These are phyloP conservation scores for Pseudocercospora vitis DNA, from an alignment of 2,329 filamentous ascomycete genomes.

Conservation along the genomic window DNA sequence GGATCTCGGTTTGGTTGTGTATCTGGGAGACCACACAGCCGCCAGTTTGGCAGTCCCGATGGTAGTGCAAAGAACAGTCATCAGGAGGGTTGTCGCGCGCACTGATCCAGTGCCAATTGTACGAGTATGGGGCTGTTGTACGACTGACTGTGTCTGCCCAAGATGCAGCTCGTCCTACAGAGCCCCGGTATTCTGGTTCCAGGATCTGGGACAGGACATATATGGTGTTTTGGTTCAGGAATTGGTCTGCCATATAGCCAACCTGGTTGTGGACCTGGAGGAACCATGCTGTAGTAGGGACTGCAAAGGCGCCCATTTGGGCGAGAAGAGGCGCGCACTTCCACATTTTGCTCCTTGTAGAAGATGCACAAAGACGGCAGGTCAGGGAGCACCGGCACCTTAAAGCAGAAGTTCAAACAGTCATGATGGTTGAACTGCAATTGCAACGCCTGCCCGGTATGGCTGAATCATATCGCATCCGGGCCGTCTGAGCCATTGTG, in stretches of 20 bases:
- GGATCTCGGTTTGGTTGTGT: constrained; percentile 44
- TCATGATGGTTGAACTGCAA: neutral
- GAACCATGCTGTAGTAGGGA: constrained; percentile 9
- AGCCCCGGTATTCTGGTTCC: constrained; percentile 43
- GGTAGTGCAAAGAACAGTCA: constrained; percentile 1
- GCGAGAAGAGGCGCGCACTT: neutral
- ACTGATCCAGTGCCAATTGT: constrained; percentile 47
- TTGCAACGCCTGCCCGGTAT: neutral
- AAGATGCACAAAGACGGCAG: neutral
- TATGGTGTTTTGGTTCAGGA: constrained; percentile 38
- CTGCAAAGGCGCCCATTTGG: neutral
- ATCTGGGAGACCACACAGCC: constrained; percentile 47
- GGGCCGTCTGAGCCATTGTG: neutral
- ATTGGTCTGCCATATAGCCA: constrained; percentile 42
- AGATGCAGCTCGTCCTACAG: constrained; percentile 42
- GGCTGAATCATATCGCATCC: neutral
- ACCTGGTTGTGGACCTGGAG: constrained; percentile 43
- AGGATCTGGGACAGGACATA: constrained; percentile 39
- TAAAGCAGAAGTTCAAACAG: neutral
- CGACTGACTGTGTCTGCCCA: constrained; percentile 45
- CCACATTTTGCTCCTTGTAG: neutral
- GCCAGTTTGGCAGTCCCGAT: constrained; percentile 34
- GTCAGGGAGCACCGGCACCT: neutral
- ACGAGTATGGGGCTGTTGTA: constrained; percentile 42
- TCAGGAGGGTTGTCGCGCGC: constrained; percentile 33